phyloP scores from a whole-genome alignment of 1,284 basidiomycete genomes.

The Ustilago hordei region DNA sequence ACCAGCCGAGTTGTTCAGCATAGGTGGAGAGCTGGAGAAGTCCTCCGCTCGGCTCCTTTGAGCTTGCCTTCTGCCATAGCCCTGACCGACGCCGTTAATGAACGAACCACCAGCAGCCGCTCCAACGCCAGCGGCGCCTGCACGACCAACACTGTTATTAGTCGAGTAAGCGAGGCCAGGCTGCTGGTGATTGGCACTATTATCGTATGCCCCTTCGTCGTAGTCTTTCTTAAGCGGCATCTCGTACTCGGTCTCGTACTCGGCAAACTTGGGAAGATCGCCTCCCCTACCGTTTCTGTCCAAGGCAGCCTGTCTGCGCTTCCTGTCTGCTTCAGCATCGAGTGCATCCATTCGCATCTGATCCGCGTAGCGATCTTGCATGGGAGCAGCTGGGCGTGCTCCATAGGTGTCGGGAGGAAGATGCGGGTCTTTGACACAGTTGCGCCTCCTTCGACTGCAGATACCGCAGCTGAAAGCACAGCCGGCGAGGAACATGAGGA shows the following conservation, averaged over 20 bases:
- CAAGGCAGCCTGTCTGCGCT: conserved; percentile 48
- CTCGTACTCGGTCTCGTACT: conserved; percentile 63
- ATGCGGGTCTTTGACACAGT: conserved; percentile 52
- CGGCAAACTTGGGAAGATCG: conserved; percentile 65
- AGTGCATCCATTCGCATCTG: conserved; percentile 67
- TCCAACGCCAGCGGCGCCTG: conserved; percentile 22
- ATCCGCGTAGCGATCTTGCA: conserved; percentile 44
- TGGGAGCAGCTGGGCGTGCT: conserved; percentile 20
- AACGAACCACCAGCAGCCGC: conserved; percentile 32
- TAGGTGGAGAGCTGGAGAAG: conserved; percentile 36
- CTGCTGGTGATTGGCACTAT: conserved; percentile 32
- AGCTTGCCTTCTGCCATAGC: conserved; percentile 50
- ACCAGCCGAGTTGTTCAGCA: conserved; percentile 52
- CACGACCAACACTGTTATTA: conserved; percentile 31
- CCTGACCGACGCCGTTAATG: conserved; percentile 57
- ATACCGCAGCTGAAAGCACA: conserved; percentile 59
- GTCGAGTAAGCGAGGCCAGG: conserved; percentile 47
- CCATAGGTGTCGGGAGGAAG: conserved; percentile 40
- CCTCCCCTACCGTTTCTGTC: conserved; percentile 19
- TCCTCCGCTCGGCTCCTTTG: conserved; percentile 29
- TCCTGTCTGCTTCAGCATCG: conserved; percentile 59
- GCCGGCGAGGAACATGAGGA: conserved; percentile 56
- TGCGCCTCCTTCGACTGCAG: conserved; percentile 49
- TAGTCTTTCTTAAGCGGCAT: conserved; percentile 62
- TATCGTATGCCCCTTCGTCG: conserved; percentile 43